Percentiles rank a stretch among this genome's conserved stretches.
These are phyloP conservation scores for Fusarium pseudocircinatum DNA, from an alignment of 2,329 filamentous ascomycete species.

Conservation along the genomic window DNA sequence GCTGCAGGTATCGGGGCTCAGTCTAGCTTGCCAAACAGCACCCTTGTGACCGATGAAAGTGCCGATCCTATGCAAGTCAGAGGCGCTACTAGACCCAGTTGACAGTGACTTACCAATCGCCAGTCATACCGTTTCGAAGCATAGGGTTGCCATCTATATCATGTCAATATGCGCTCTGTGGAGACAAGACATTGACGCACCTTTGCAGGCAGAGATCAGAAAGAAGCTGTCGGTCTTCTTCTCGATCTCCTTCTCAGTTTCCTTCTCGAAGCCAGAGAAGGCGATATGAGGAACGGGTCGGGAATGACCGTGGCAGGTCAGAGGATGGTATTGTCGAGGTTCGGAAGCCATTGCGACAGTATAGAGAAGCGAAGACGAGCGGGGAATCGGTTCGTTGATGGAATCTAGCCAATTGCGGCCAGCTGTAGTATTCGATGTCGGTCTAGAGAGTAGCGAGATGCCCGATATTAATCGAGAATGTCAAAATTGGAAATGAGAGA, in stretches of 20 bases:
- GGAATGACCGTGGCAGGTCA: slow-evolving; percentile 95
- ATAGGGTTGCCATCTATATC: slow-evolving; percentile 91
- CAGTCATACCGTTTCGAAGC: slow-evolving; percentile 94
- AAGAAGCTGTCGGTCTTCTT: slow-evolving; percentile 85
- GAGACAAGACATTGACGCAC: slow-evolving; percentile 53
- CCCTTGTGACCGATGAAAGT: slow-evolving; percentile 99
- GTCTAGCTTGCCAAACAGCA: slow-evolving; percentile 93
- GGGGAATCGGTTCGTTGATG: not conserved
- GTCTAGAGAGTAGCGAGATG: not conserved
- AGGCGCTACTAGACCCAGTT: not conserved
- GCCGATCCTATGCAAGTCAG: slow-evolving; percentile 75
- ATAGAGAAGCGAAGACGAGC: not conserved
- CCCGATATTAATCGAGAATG: not conserved
- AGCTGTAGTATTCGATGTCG: slow-evolving; percentile 7
- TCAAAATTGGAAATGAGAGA: slow-evolving; percentile 21
- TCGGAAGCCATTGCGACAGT: slow-evolving; percentile 49
- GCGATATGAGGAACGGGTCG: slow-evolving; percentile 90
- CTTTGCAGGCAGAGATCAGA: slow-evolving; percentile 92
- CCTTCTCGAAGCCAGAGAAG: slow-evolving; percentile 87
- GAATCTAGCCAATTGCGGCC: slow-evolving; percentile 1
- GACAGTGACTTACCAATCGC: slow-evolving; percentile 75
- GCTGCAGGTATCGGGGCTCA: slow-evolving; percentile 86
- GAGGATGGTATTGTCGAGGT: slow-evolving; percentile 75
- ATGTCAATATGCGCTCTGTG: slow-evolving; percentile 35
- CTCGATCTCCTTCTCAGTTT: slow-evolving; percentile 68